Base-by-base conservation (phyloP, 805 yeast genomes). In the Candida piceae region DNA sequence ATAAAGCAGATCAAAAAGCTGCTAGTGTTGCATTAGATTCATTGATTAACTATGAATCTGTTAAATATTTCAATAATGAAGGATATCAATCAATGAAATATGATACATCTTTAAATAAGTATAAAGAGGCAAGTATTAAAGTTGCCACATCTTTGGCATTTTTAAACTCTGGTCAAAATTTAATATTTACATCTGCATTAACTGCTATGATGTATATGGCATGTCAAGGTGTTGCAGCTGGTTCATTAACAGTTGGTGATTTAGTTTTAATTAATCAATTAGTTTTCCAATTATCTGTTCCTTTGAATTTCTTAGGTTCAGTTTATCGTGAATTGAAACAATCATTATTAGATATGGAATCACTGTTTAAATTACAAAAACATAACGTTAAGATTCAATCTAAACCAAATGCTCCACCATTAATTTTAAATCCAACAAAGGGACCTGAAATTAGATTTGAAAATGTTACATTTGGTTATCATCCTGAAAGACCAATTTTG, bases 131-230 rank as follows among this genome's bases (percentile, higher is more conserved):
- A 3, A 76, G 80, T 20, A 78, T 84, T 46, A 82, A 83, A 53
- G 86, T 84, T n/a, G 88, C 90, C 2, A 84, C 90, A 3, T 84
- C 93, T 1, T 64, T 84, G 44, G 88, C 93, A 17, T 84, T 73
- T 52, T 66, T 84, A 42, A 84, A 84, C 46, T 70, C 87, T 0
- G 94, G 94, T 13, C 94, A 84, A 57, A 84, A 80, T 54, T 49
- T 83, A 38, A 84, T 84, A 22, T 84, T 84, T 63, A 85, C 97
- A 0, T 62, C 84, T 28, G 97, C 98, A 1, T 66, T 93, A 45
- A 93, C 98, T 1, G 84, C 80, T 2, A 93, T 93, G 94, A 93
- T 93, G 98, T 93, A 85, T 59, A 81, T 93, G 95, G 97, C 96
- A 12, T 86, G 96, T 52, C 77, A 79, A 38, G 97, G 97, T 19